Evolutionary conservation across 192 early-diverging fungal species (phyloP).

Genomic region (Dispira parvispora): DNA sequence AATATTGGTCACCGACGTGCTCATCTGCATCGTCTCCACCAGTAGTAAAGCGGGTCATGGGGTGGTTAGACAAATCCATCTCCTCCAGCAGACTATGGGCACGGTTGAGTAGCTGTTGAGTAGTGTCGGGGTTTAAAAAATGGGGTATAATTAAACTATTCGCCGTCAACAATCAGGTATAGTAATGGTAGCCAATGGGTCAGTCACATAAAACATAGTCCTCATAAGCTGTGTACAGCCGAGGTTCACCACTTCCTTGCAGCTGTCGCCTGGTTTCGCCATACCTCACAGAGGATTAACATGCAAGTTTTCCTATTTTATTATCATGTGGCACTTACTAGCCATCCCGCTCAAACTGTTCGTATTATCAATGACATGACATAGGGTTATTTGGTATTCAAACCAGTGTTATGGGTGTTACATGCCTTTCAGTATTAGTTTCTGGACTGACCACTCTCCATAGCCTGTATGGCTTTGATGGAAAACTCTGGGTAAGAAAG

Average conservation of each 20-base stretch:
- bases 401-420: too few species aligned
- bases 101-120: conserved; percentile 7
- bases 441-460: too few species aligned
- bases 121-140: not conserved
- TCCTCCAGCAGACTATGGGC: conserved; percentile 39
- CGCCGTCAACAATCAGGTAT: too few species aligned
- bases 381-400: too few species aligned
- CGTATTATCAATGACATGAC: too few species aligned
- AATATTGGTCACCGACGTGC: conserved; percentile 78
- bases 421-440: too few species aligned
- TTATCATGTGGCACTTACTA: not conserved
- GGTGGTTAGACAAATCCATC: conserved; percentile 51
- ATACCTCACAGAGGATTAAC: not conserved
- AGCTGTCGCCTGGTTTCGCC: not conserved
- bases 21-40: conserved; percentile 28
- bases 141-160: conserved; percentile 4
- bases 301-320: not conserved
- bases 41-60: conserved; percentile 62
- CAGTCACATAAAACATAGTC: not conserved
- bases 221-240: not conserved
- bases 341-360: not conserved
- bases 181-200: too few species aligned
- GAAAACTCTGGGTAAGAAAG: too few species aligned
- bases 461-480: too few species aligned
- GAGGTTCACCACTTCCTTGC: not conserved